A percentile compares a stretch with the other conserved stretches of the same genome.
These are phyloP conservation scores for Caryopteris hybrid DNA, from an alignment of 305 asterid genomes.

Conservation along the genomic window DNA sequence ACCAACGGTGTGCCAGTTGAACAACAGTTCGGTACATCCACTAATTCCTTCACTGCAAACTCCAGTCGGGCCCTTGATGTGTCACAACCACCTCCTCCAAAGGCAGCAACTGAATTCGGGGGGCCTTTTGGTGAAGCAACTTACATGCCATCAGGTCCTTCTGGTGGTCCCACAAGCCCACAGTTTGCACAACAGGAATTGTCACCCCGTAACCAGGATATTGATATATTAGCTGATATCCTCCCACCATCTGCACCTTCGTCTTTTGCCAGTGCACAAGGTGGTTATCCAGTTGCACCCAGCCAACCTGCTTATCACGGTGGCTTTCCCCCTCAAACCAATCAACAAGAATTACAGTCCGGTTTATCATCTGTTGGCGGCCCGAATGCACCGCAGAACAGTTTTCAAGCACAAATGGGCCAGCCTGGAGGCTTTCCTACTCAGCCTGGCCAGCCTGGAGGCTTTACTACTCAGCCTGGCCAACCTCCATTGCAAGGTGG, in stretches of 20 bases:
- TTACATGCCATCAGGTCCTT: slow-evolving; percentile 31
- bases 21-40: slow-evolving; percentile 33
- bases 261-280: slow-evolving; percentile 31
- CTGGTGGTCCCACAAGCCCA: slow-evolving; percentile 34
- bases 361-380: slow-evolving; percentile 30
- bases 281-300: slow-evolving; percentile 35
- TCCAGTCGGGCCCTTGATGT: slow-evolving; percentile 36
- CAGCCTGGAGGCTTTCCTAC: slow-evolving; percentile 38
- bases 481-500: slow-evolving; percentile 34
- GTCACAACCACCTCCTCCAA: slow-evolving; percentile 38
- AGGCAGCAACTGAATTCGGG: slow-evolving; percentile 37
- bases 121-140: slow-evolving; percentile 32
- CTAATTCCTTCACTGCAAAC: slow-evolving; percentile 36
- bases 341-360: slow-evolving; percentile 32
- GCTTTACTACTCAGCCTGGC: slow-evolving; percentile 41
- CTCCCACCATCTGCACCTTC: slow-evolving; percentile 75
- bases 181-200: slow-evolving; percentile 49
- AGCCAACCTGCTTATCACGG: slow-evolving; percentile 31
- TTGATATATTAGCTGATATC: slow-evolving; percentile 90
- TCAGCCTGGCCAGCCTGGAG: slow-evolving; percentile 41
- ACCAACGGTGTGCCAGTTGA: slow-evolving; percentile 32
- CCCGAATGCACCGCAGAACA: slow-evolving; percentile 33
- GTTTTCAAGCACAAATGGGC: slow-evolving; percentile 44
- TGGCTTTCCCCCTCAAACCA: slow-evolving; percentile 45
- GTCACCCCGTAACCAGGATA: slow-evolving; percentile 38